phyloP scores from a whole-genome alignment of 2,329 filamentous ascomycete genomes.

The Verticillium nubilum region DNA sequence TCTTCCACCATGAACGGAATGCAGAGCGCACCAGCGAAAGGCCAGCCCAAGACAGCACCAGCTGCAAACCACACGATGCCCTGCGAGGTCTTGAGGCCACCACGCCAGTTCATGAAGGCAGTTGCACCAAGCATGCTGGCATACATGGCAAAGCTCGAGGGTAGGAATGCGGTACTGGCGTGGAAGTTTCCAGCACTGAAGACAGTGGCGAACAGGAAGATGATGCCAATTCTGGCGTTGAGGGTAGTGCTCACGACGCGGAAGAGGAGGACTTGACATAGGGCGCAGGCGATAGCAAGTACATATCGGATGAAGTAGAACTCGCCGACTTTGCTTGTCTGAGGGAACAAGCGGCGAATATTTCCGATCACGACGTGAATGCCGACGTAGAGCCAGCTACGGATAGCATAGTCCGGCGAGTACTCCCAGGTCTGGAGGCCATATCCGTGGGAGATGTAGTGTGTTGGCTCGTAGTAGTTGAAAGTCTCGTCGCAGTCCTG shows the following conservation, averaged over 20 bases:
- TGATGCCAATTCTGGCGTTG: slow-evolving; percentile 76
- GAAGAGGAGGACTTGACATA: slow-evolving; percentile 79
- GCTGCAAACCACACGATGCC: slow-evolving; percentile 90
- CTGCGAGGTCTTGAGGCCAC: slow-evolving; percentile 70
- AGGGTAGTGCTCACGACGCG: slow-evolving; percentile 69
- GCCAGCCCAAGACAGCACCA: slow-evolving; percentile 86
- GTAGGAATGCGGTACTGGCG: slow-evolving; percentile 78
- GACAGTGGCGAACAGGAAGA: slow-evolving; percentile 73
- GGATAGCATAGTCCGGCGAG: slow-evolving; percentile 87
- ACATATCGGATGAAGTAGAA: slow-evolving; percentile 82
- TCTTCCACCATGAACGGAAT: slow-evolving; percentile 80
- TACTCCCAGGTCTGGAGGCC: slow-evolving; percentile 99
- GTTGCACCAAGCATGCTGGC: slow-evolving; percentile 79
- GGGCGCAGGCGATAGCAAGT: slow-evolving; percentile 70
- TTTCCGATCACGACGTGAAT: slow-evolving; percentile 72
- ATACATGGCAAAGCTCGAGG: slow-evolving; percentile 97
- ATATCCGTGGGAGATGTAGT: slow-evolving; percentile 89
- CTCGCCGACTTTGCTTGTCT: slow-evolving; percentile 60
- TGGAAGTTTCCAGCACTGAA: slow-evolving; percentile 92
- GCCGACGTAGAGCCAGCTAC: slow-evolving; percentile 86
- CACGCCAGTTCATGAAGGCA: slow-evolving; percentile 85
- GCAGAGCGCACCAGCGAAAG: slow-evolving; percentile 80
- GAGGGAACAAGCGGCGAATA: slow-evolving; percentile 57
- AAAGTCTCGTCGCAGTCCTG: slow-evolving; percentile 98
- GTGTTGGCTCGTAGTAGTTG: slow-evolving; percentile 97